Percentiles rank a stretch among this genome's conserved stretches.
phyloP scores from a whole-genome alignment of 768 basidiomycete genomes.

The Lactifluus echinatus region DNA sequence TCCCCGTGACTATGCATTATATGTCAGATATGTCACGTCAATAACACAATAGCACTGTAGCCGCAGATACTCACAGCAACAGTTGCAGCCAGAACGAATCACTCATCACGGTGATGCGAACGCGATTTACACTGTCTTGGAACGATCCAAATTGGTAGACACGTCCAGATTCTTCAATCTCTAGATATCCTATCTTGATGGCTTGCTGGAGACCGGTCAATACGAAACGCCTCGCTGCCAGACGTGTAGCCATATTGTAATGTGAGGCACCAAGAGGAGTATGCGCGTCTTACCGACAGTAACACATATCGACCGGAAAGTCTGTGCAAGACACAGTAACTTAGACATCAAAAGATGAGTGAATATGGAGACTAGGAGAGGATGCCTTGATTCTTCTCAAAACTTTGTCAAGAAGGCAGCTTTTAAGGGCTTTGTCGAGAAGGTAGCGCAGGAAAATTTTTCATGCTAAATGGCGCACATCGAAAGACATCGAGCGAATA shows the following conservation, averaged over 20 bases:
- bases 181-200: slow-evolving; percentile 24
- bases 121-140: slow-evolving; percentile 6
- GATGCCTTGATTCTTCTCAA: too few species aligned
- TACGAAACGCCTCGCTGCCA: slow-evolving; percentile 26
- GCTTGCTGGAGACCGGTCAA: slow-evolving; percentile 22
- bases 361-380: too few species aligned
- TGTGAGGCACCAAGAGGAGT: too few species aligned
- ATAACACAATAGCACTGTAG: not conserved
- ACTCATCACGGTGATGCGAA: slow-evolving; percentile 25
- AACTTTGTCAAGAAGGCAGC: too few species aligned
- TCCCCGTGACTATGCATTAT: slow-evolving; percentile 24
- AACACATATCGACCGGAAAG: not conserved
- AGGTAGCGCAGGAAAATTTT: too few species aligned
- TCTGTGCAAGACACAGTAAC: not conserved
- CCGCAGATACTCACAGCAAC: slow-evolving; percentile 24
- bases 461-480: too few species aligned
- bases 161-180: slow-evolving; percentile 24
- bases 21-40: not conserved
- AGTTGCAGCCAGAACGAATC: slow-evolving; percentile 31
- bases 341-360: not conserved
- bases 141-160: slow-evolving; percentile 23
- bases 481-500: too few species aligned
- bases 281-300: slow-evolving; percentile 3
- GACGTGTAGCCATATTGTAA: not conserved
- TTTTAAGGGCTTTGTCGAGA: too few species aligned